Percentiles rank a stretch among this genome's conserved stretches.
Conservation (phyloP, 1,284 basidiomycete genomes). For the Pseudozyma tsukubaensis region DNA sequence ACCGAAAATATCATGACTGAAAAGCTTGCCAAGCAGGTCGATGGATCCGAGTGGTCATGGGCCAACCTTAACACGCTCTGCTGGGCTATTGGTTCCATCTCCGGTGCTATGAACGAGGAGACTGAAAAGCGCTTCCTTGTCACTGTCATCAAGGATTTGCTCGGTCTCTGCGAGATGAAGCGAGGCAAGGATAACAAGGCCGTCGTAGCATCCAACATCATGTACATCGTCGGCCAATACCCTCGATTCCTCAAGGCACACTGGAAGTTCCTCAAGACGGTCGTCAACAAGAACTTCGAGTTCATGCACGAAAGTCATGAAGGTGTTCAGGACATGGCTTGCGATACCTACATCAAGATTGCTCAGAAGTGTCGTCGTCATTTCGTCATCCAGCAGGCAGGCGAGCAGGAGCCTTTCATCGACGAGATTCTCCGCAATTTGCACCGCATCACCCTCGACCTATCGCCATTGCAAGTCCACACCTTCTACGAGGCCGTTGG, state of each 20-base stretch:
- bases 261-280: constrained; percentile 99
- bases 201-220: constrained; percentile 98
- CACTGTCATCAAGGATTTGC: constrained; percentile 97
- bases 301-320: constrained; percentile 99
- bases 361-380: constrained; percentile 98
- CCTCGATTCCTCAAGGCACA: constrained; percentile 99
- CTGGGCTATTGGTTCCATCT: constrained; percentile 99
- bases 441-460: constrained; percentile 93
- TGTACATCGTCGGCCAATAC: constrained; percentile 99
- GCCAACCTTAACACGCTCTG: constrained; percentile 98
- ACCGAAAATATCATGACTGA: constrained; percentile 90
- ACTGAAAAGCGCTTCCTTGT: constrained; percentile 99
- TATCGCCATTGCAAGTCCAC: constrained; percentile 87
- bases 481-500: constrained; percentile 85
- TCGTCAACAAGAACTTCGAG: constrained; percentile 99
- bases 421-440: constrained; percentile 94
- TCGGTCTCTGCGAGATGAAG: constrained; percentile 97
- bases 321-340: constrained; percentile 99
- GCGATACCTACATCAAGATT: constrained; percentile 99
- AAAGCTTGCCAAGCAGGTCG: constrained; percentile 95
- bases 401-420: constrained; percentile 96
- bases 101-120: constrained; percentile 98
- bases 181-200: constrained; percentile 99
- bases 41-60: constrained; percentile 99
- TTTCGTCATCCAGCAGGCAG: constrained; percentile 98